Evolutionary conservation across 495 filamentous ascomycete species (phyloP).

Genomic region (Penicillium coffeae): DNA sequence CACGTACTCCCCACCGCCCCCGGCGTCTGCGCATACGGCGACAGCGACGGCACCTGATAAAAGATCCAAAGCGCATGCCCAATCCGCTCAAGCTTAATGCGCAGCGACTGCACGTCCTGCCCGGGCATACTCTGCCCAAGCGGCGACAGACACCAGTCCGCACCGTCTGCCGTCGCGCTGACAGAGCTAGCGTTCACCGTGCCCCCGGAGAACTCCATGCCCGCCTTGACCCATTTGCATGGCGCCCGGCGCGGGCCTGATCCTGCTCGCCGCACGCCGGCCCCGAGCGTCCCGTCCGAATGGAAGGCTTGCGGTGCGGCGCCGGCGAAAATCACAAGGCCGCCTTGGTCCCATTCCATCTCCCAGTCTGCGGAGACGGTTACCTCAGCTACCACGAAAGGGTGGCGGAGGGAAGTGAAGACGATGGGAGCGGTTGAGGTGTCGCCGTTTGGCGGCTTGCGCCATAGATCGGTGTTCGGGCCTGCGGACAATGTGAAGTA

Average conservation of each 20-base stretch:
- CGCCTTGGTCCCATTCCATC: conserved; percentile 61
- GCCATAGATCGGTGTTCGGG: conserved; percentile 52
- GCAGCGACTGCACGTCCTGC: conserved; percentile 36
- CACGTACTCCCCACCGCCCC: conserved; percentile 44
- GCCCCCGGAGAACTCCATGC: conserved; percentile 53
- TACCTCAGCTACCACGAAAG: conserved; percentile 56
- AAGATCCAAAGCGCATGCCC: conserved; percentile 56
- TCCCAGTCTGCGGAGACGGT: conserved; percentile 57
- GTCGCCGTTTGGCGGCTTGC: conserved; percentile 53
- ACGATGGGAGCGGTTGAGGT: conserved; percentile 56
- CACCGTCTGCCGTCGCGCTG: conserved; percentile 53
- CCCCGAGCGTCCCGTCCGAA: conserved; percentile 15
- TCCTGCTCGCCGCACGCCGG: conserved; percentile 8
- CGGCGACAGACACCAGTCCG: conserved; percentile 55
- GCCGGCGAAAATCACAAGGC: conserved; percentile 75
- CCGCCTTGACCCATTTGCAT: conserved; percentile 59
- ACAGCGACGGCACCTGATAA: conserved; percentile 46
- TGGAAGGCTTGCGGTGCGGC: conserved; percentile 53
- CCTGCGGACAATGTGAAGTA: conserved; percentile 54
- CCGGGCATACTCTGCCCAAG: conserved; percentile 24
- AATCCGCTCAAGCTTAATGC: conserved; percentile 57
- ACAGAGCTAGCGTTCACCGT: conserved; percentile 52
- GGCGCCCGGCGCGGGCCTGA: conserved; percentile 12
- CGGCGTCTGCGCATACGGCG: conserved; percentile 33
- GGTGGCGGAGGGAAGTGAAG: conserved; percentile 50